phyloP scores from a whole-genome alignment of 176 grass and related monocot genomes.

The Oryza brachyantha region DNA sequence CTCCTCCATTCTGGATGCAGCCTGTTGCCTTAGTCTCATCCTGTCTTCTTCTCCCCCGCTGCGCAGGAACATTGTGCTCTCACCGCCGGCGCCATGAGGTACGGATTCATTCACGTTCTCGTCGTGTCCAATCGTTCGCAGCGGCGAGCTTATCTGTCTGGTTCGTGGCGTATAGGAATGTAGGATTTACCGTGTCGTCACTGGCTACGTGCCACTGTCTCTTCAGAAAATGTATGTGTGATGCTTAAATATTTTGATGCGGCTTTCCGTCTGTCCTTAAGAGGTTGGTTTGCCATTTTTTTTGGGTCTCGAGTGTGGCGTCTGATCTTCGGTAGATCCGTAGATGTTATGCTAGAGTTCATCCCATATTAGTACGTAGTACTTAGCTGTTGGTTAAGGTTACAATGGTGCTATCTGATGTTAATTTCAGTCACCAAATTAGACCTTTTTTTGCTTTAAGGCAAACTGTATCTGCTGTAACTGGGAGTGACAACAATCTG shows the following conservation, averaged over 20 bases:
- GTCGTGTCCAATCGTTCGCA: not conserved
- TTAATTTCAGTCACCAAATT: not conserved
- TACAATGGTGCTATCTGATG: not conserved
- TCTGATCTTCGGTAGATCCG: not conserved
- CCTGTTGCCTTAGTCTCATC: not conserved
- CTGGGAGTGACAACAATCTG: not conserved
- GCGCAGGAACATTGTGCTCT: not conserved
- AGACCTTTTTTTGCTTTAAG: not conserved
- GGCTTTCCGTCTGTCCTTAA: not conserved
- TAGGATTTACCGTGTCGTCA: not conserved
- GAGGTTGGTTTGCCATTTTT: not conserved
- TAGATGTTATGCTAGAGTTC: not conserved
- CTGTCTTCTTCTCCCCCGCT: not conserved
- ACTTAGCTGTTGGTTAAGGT: not conserved
- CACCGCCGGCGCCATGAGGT: constrained; percentile 38
- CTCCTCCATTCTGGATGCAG: not conserved
- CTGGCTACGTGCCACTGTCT: not conserved
- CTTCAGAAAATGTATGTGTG: not conserved
- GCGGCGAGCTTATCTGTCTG: not conserved
- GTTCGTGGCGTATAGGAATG: not conserved
- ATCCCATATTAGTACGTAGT: not conserved
- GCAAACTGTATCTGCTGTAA: not conserved
- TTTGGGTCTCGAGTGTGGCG: not conserved
- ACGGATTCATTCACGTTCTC: not conserved
- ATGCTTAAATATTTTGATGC: not conserved